A percentile compares a stretch with the other conserved stretches of the same genome.
phyloP scores from a whole-genome alignment of 768 basidiomycete genomes.

The Boletellus emodensis region DNA sequence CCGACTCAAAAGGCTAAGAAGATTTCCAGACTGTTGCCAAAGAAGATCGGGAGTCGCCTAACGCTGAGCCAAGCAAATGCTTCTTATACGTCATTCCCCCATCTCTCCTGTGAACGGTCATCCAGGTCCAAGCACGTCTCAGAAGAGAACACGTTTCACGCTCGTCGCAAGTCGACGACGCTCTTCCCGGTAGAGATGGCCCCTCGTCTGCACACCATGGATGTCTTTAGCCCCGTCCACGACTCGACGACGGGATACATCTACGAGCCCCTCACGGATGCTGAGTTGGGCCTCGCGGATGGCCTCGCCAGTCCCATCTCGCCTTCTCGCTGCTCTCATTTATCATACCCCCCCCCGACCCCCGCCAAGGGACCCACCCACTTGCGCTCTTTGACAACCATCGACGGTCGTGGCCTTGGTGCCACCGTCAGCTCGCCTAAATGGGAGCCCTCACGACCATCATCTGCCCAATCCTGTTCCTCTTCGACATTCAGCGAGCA shows the following conservation, averaged over 20 bases:
- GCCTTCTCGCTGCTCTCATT: slow-evolving; percentile 16
- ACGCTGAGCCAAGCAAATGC: slow-evolving; percentile 19
- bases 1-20: slow-evolving; percentile 22
- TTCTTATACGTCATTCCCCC: slow-evolving; percentile 28
- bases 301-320: slow-evolving; percentile 5
- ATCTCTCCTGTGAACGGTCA: slow-evolving; percentile 19
- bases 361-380: slow-evolving; percentile 13
- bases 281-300: slow-evolving; percentile 22
- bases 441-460: slow-evolving; percentile 14
- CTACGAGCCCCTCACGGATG: slow-evolving; percentile 28
- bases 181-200: slow-evolving; percentile 29
- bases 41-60: slow-evolving; percentile 30
- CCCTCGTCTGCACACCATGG: slow-evolving; percentile 29
- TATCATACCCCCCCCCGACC: slow-evolving; percentile 7
- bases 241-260: slow-evolving; percentile 22
- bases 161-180: slow-evolving; percentile 33
- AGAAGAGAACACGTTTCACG: slow-evolving; percentile 33
- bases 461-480: slow-evolving; percentile 10
- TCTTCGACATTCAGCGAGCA: slow-evolving; percentile 38
- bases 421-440: not conserved
- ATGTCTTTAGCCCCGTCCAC: slow-evolving; percentile 25
- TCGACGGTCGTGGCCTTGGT: slow-evolving; percentile 12
- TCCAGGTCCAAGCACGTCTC: slow-evolving; percentile 23
- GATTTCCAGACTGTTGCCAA: slow-evolving; percentile 29
- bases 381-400: slow-evolving; percentile 20